Conservation (phyloP, 495 filamentous ascomycete genomes). For the Podospora anserina region DNA sequence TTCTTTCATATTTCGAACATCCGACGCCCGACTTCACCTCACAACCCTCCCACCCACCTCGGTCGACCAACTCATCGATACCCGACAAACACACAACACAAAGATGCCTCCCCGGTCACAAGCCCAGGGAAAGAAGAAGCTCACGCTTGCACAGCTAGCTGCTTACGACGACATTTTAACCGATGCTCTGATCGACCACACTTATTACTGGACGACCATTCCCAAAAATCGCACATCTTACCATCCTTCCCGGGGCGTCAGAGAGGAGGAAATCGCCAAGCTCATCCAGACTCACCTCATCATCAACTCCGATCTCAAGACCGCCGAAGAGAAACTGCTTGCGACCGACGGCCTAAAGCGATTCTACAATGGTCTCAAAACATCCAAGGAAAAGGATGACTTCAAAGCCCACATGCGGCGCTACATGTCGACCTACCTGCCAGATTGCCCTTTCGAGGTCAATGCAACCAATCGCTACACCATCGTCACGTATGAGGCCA, state of each 20-base stretch:
- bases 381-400: constrained; percentile 77
- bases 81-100: not conserved
- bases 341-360: constrained; percentile 69
- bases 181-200: constrained; percentile 93
- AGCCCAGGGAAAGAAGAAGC: constrained; percentile 50
- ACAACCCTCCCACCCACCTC: constrained; percentile 1
- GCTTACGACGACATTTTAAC: constrained; percentile 96
- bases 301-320: constrained; percentile 63
- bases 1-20: constrained; percentile 9
- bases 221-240: constrained; percentile 92
- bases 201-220: constrained; percentile 91
- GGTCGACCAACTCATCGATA: no score
- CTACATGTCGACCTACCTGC: constrained; percentile 89
- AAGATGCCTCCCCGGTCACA: constrained; percentile 24
- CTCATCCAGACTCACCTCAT: constrained; percentile 77
- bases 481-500: constrained; percentile 82
- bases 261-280: constrained; percentile 72
- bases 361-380: constrained; percentile 61
- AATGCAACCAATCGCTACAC: constrained; percentile 93
- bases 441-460: constrained; percentile 92
- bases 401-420: constrained; percentile 82
- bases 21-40: constrained; percentile 11
- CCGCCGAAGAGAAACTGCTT: constrained; percentile 69
- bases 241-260: constrained; percentile 73
- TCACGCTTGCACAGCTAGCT: constrained; percentile 82